Conservation (phyloP, 257 asterid species). For the Ballota nigra region DNA sequence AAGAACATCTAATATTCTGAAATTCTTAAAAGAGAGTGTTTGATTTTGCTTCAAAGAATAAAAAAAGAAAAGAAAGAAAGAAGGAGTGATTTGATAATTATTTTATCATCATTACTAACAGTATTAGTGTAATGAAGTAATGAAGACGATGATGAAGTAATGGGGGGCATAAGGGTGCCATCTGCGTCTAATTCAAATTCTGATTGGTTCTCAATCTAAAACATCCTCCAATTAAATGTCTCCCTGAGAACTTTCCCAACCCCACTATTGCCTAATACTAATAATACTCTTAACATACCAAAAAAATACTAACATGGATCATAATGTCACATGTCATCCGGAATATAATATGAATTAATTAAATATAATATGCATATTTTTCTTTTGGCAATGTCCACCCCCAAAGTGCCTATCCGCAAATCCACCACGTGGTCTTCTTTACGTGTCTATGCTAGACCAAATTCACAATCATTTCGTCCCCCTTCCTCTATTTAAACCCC, state of each 20-base stretch:
- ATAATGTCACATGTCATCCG: constrained; percentile 30
- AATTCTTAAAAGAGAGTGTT: too few species aligned
- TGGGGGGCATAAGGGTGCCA: background rate
- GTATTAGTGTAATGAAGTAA: background rate
- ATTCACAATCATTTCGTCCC: background rate
- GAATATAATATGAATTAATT: too few species aligned
- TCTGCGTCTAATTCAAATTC: background rate
- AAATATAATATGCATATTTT: too few species aligned
- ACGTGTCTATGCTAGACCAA: constrained; percentile 32
- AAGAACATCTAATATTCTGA: too few species aligned
- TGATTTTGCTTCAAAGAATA: too few species aligned
- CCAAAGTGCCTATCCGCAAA: constrained; percentile 24
- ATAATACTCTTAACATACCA: background rate
- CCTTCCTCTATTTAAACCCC: constrained; percentile 41
- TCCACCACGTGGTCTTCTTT: constrained; percentile 58
- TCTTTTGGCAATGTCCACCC: background rate
- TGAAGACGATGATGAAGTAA: background rate
- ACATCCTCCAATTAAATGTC: constrained; percentile 21
- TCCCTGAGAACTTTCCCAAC: constrained; percentile 2
- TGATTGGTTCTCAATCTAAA: constrained; percentile 29
- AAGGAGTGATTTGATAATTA: background rate
- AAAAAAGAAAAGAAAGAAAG: too few species aligned
- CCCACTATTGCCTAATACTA: constrained; percentile 5
- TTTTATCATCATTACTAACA: background rate
- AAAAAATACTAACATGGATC: too few species aligned